Conservation (phyloP, 176 grass and related monocot species). For the Urochloa ruziziensis region DNA sequence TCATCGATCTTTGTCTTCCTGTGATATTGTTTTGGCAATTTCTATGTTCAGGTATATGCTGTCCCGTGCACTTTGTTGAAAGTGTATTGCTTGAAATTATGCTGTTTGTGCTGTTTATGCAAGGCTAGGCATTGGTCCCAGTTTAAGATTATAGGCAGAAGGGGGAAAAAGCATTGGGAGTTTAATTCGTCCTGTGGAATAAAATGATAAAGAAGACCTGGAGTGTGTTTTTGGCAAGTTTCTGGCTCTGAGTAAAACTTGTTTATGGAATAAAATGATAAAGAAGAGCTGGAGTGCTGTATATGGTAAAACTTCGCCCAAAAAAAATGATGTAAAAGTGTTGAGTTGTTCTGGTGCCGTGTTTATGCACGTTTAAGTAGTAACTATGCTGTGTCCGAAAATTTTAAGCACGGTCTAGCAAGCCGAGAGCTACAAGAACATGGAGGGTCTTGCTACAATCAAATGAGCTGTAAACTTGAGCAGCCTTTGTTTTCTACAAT, state of each 20-base stretch:
- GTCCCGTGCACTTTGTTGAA: background rate
- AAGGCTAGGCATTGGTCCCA: background rate
- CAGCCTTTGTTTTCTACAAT: background rate
- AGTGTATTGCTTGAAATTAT: background rate
- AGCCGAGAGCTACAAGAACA: background rate
- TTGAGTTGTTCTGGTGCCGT: no score
- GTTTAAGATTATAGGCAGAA: background rate
- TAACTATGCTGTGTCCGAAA: no score
- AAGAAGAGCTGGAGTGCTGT: no score
- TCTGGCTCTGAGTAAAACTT: no score
- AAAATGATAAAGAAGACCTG: background rate
- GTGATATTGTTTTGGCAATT: background rate
- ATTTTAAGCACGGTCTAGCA: no score
- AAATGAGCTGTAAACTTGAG: background rate
- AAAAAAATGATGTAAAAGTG: no score
- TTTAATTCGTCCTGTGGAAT: background rate
- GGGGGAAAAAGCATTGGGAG: background rate
- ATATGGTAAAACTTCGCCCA: no score
- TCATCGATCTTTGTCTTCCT: background rate
- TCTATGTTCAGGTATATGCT: background rate
- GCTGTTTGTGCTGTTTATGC: background rate
- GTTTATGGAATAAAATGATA: no score
- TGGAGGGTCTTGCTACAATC: background rate
- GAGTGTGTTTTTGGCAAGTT: background rate
- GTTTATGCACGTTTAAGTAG: no score